Evolutionary conservation across 495 filamentous ascomycete species (phyloP), one percentile per base, ranked within the genome.

Genomic region (Pseudotulostoma volvatum): DNA sequence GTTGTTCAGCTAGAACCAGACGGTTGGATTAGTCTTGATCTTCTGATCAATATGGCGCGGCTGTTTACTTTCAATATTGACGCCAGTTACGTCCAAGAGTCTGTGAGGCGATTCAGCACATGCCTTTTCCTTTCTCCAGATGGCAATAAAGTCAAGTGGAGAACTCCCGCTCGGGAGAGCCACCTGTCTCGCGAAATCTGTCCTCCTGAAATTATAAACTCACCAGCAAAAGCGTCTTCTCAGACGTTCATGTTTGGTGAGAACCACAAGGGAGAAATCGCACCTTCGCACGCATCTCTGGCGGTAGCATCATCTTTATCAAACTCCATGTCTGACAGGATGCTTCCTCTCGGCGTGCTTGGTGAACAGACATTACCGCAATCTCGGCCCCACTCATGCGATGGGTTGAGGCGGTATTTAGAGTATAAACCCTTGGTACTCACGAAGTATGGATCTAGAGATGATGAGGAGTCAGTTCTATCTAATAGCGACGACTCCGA

Each of bases 21-120:
- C 40, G 78, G 77, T 11, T 88, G 81, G 81, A 71, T 87, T 9
- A 85, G 82, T 47, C 66, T 88, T n/a, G 86, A 85, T 46, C 59
- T 88, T 13, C 66, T 88, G 19, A 75, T 71, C 51, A 84, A 81
- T 56, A 71, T 88, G 62, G 81, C 81, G 1, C 81, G 87, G 54
- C 61, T 88, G 14, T 50, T 47, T 31, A 43, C 51, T n/a, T 25
- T 53, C 18, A 49, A 44, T 34, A 80, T 87, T 17, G 84, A 81
- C 0, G 62, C 72, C 1, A 72, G 76, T 19, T 84, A 82, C 45
- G 73, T 87, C 39, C 67, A 76, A 43, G 65, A 69, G 31, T 79
- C 82, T 9, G 63, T 88, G 9, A 50, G 55, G 8, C 71, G 77
- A 33, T 67, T 67, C 46, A 84, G 81, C 52, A 53, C 62, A 17